Conservation (phyloP, 2,329 filamentous ascomycete genomes). For the Hypoxylon sp. region DNA sequence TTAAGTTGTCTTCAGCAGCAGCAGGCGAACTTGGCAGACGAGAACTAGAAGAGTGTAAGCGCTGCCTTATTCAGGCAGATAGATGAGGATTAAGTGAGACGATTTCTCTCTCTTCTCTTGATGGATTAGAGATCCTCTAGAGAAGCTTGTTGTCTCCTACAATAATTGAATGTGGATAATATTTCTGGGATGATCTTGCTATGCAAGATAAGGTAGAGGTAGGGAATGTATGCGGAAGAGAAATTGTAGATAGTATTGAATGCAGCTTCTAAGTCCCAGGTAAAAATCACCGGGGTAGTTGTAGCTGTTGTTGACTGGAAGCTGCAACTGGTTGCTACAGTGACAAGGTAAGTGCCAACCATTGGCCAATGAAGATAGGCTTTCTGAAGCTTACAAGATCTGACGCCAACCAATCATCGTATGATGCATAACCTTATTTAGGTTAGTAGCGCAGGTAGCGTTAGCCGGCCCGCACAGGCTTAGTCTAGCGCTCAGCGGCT, state of each 20-base stretch:
- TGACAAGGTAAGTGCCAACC: conserved; percentile 25
- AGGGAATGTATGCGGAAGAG: conserved; percentile 39
- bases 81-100: conserved; percentile 17
- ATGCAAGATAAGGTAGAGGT: conserved; percentile 46
- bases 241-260: conserved; percentile 40
- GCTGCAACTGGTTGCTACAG: conserved; percentile 40
- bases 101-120: conserved; percentile 29
- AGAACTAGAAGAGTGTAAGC: conserved; percentile 53
- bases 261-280: conserved; percentile 36
- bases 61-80: conserved; percentile 43
- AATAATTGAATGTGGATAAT: conserved; percentile 39
- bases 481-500: conserved; percentile 29
- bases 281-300: conserved; percentile 35
- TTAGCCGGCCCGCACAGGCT: conserved; percentile 33
- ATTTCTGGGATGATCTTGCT: conserved; percentile 40
- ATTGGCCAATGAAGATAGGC: conserved; percentile 32
- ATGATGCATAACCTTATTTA: conserved; percentile 25
- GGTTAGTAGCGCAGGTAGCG: conserved; percentile 38
- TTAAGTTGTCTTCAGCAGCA: conserved; percentile 54
- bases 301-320: conserved; percentile 40
- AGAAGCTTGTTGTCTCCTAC: conserved; percentile 30
- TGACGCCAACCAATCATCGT: conserved; percentile 38
- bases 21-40: conserved; percentile 54
- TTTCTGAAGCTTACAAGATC: conserved; percentile 12
- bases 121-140: conserved; percentile 6